Conservation (phyloP, 495 filamentous ascomycete species). For the Chaetomidium leptoderma region DNA sequence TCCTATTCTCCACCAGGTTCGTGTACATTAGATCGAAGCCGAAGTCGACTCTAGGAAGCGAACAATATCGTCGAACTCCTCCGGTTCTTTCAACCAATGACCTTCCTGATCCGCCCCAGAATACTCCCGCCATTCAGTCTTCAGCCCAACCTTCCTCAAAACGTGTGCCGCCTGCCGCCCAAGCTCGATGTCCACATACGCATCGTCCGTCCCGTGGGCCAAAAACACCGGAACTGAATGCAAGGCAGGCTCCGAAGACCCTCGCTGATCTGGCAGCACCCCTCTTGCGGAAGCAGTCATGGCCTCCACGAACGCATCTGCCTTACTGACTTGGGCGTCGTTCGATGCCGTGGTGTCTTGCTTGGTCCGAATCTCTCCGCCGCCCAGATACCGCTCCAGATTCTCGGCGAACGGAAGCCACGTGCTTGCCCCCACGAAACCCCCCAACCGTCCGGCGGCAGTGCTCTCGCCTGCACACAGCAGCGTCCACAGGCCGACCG, state of each 20-base stretch:
- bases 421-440: conserved; percentile 47
- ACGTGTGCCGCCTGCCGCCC: conserved; percentile 6
- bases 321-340: neutral
- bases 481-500: conserved; percentile 37
- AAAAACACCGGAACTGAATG: conserved; percentile 4
- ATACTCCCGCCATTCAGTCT: conserved; percentile 16
- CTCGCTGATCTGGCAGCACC: neutral
- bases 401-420: conserved; percentile 46
- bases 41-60: conserved; percentile 12
- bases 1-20: too few relatives aligned
- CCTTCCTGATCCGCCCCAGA: conserved; percentile 15
- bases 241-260: neutral
- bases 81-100: conserved; percentile 21
- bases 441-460: conserved; percentile 21
- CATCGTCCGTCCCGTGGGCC: conserved; percentile 12
- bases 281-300: neutral
- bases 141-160: conserved; percentile 8
- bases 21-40: too few relatives aligned
- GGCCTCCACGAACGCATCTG: conserved; percentile 1
- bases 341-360: neutral
- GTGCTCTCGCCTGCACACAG: conserved; percentile 21
- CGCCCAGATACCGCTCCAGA: neutral
- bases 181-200: conserved; percentile 11
- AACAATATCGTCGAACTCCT: conserved; percentile 21
- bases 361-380: neutral